Percentiles rank a stretch among this genome's conserved stretches.
These are phyloP conservation scores for Sclerotinia nivalis DNA, from an alignment of 2,329 filamentous ascomycete species.

Conservation along the genomic window DNA sequence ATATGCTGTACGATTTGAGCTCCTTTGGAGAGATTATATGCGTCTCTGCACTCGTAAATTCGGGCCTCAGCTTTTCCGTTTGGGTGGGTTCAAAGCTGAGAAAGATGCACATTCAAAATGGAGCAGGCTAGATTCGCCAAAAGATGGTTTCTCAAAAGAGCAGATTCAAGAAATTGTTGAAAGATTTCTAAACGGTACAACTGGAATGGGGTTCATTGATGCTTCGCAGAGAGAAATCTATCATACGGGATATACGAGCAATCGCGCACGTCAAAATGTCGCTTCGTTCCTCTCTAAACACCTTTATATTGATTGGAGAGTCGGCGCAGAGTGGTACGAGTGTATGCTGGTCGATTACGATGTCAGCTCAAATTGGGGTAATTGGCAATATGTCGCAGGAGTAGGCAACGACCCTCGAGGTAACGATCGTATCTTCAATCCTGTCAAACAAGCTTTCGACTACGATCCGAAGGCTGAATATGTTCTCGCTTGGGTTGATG, in stretches of 20 bases:
- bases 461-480: slow-evolving; percentile 72
- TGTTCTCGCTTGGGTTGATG: slow-evolving; percentile 71
- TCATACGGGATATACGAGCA: slow-evolving; percentile 76
- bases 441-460: slow-evolving; percentile 76
- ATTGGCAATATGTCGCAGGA: slow-evolving; percentile 80
- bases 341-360: slow-evolving; percentile 75
- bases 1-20: slow-evolving; percentile 67
- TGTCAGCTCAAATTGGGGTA: slow-evolving; percentile 74
- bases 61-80: slow-evolving; percentile 60
- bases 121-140: slow-evolving; percentile 25
- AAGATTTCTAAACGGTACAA: slow-evolving; percentile 65
- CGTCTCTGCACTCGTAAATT: slow-evolving; percentile 73
- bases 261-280: slow-evolving; percentile 74
- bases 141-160: slow-evolving; percentile 41
- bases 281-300: slow-evolving; percentile 74
- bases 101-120: slow-evolving; percentile 39
- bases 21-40: slow-evolving; percentile 83
- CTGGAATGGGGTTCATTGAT: slow-evolving; percentile 76
- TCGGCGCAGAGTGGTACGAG: slow-evolving; percentile 83
- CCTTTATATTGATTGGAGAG: slow-evolving; percentile 74
- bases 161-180: slow-evolving; percentile 53
- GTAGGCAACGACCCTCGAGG: slow-evolving; percentile 78
- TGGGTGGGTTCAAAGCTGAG: slow-evolving; percentile 60
- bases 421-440: slow-evolving; percentile 72
- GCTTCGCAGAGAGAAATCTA: slow-evolving; percentile 73